Base-by-base conservation (phyloP, 352 stramenopile genomes). In the Phytophthora meadii region DNA sequence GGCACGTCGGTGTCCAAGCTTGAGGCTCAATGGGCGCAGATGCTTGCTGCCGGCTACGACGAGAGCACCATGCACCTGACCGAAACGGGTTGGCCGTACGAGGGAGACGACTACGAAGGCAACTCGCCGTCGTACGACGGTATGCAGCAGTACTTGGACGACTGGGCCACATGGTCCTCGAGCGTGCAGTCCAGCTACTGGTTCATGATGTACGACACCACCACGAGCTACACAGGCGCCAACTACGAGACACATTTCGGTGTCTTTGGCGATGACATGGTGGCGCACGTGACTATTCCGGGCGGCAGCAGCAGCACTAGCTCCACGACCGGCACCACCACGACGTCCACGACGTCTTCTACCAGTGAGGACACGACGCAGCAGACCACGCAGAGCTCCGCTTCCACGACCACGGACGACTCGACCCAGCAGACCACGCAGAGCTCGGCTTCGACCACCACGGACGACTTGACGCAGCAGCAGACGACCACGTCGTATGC, bases 191-290 rank as follows among this genome's bases (percentile, higher is more conserved):
- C 62, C 24, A 68, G 72, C 59, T 85, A 81, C 74, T 85, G 66
- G 62, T 85, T 85, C 74, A 85, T 85, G 74, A 82, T 85, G 75
- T 87, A 82, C 70, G 78, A 87, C 53, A 79, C 68, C 34, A 84
- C 55, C 39, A 48, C 54, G 36, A 75, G 73, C 60, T 82, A 87
- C 73, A 70, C 62, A 3, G 70, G 72, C 32, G 53, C 46, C 25
- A 71, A 82, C 46, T 89, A 80, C 68, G 80, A 89, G 61, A 85
- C 61, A 40, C 72, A 77, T 70, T 89, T 89, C 61, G 80, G 80
- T 54, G 55, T 89, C 48, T 76, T 72, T 37, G 69, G 59, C 22
- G 70, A 74, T 54, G 76, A 88, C 62, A 77, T 66, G 58, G 55
- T 57, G 48, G 63, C 77, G 45, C 72, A 86, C 65, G 68, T 83